Evolutionary conservation across 2,329 filamentous ascomycete genomes (phyloP), one percentile per base, ranked within the genome.

Genomic region (Verticillium alfalfae): DNA sequence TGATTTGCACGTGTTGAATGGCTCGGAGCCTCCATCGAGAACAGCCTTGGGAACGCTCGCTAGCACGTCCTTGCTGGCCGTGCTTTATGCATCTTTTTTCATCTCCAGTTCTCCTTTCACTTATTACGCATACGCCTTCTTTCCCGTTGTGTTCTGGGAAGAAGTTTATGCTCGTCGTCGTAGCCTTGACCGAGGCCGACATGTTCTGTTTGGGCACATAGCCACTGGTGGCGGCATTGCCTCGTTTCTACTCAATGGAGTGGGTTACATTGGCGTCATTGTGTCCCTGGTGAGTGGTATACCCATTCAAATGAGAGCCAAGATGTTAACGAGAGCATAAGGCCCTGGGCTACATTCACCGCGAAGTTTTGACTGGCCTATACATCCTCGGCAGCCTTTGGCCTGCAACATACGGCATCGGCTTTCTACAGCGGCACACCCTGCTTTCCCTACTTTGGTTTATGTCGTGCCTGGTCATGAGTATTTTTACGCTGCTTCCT

Each of bases 101-200:
- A 80, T 92, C 62, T 94, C 96, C 56, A 84, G 87, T 55, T 97
- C 93, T 1, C 90, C 94, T 0, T 72, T 81, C 62, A 89, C 91
- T 2, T 99, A 99, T 74, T 99, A 98, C 70, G 85, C 87, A 2
- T 99, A 99, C 72, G 91, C 89, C 0, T 85, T 96, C 68, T 99
- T 99, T 74, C 95, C 95, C 0, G 88, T 97, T 2, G 84, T 92
- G 62, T 98, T 99, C 78, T 99, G 95, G 95, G 94, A 97, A 74
- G 93, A 97, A 70, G 91, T 97, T 0, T 94, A 89, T 74, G 91
- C 91, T 3, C 86, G 90, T 34, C 84, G 93, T 61, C 81, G 83
- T 56, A 91, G 91, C 52, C 74, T 97, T 13, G 70, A 77, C 6
- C 83, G 87, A 64, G 93, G 93, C 3, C 81, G 84, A 59, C 83